phyloP scores from a whole-genome alignment of 352 stramenopile species.

The Phytophthora constricta region DNA sequence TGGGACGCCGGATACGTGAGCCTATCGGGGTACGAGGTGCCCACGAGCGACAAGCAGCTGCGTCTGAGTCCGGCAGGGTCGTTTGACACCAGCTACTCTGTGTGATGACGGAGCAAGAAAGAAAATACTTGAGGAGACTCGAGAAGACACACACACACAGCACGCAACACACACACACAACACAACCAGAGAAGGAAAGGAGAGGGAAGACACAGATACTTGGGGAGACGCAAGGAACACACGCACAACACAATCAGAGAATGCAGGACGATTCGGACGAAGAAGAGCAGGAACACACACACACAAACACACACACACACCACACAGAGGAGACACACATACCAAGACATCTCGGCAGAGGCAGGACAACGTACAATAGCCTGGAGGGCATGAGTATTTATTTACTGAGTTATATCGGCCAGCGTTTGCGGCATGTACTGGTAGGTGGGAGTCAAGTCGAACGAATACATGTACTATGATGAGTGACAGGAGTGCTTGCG shows the following conservation, averaged over 20 bases:
- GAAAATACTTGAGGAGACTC: neutral
- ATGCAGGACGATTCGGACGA: neutral
- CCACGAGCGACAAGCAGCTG: slow-evolving; percentile 44
- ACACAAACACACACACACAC: slow-evolving; percentile 13
- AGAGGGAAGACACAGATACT: neutral
- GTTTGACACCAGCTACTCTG: slow-evolving; percentile 34
- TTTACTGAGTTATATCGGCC: slow-evolving; percentile 45
- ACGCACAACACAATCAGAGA: neutral
- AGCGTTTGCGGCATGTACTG: slow-evolving; percentile 5
- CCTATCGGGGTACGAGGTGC: slow-evolving; percentile 72
- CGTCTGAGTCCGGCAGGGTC: slow-evolving; percentile 25
- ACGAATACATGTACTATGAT: slow-evolving; percentile 26
- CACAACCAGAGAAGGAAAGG: slow-evolving; percentile 3
- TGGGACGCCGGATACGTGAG: slow-evolving; percentile 74
- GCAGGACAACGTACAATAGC: slow-evolving; percentile 23
- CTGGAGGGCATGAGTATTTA: slow-evolving; percentile 43
- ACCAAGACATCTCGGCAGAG: slow-evolving; percentile 2
- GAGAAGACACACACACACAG: slow-evolving; percentile 4
- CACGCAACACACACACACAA: slow-evolving; percentile 9
- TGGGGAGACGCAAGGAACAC: neutral
- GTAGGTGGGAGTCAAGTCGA: slow-evolving; percentile 17
- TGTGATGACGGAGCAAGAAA: slow-evolving; percentile 24
- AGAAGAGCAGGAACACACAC: slow-evolving; percentile 4
- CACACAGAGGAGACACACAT: slow-evolving; percentile 32
- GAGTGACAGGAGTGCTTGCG: neutral